Evolutionary conservation across 306 rosid species (phyloP).

Genomic region (Ochetophila trinervis): DNA sequence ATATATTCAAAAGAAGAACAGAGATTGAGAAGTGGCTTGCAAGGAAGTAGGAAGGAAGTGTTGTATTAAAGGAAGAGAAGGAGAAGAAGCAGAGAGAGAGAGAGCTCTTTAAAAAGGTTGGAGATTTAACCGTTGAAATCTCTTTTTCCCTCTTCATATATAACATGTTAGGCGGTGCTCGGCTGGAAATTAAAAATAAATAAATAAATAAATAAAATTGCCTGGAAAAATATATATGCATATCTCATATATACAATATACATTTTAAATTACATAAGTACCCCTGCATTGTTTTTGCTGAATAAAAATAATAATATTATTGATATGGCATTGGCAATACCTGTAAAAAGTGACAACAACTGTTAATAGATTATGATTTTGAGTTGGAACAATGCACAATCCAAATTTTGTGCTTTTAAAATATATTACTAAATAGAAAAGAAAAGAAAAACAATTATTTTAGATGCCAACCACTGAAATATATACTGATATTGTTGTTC

Average conservation of each 20-base stretch:
- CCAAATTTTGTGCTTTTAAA: neutral
- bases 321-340: too few species aligned
- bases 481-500: neutral
- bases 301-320: neutral
- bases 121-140: constrained; percentile 19
- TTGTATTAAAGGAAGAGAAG: neutral
- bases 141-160: neutral
- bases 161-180: neutral
- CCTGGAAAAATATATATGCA: too few species aligned
- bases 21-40: constrained; percentile 30
- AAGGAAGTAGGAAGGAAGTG: constrained; percentile 23
- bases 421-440: neutral
- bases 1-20: neutral
- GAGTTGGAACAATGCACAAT: too few species aligned
- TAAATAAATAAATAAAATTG: too few species aligned
- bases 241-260: too few species aligned
- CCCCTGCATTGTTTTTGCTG: neutral
- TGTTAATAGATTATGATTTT: too few species aligned
- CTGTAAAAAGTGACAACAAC: too few species aligned
- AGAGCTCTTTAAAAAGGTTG: neutral
- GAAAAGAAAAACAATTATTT: neutral
- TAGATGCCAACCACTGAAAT: neutral
- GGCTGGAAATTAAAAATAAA: neutral
- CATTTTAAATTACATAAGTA: constrained; percentile 9
- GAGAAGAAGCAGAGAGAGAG: neutral